These are phyloP conservation scores for Candida smagusa DNA, from an alignment of 1,139 yeast genomes.

Conservation along the genomic window DNA sequence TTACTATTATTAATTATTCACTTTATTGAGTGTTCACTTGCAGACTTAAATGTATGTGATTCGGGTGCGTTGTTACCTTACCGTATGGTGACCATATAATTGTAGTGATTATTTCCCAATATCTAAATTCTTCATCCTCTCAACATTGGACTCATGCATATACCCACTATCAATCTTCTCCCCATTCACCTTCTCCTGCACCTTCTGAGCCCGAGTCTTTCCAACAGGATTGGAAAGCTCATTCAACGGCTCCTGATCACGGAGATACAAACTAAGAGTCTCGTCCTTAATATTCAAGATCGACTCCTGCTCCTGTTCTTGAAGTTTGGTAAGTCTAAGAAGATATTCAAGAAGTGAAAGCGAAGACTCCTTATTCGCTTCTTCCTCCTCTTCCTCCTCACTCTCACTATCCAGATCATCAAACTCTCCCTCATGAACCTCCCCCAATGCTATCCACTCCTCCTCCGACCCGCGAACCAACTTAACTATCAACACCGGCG, in stretches of 20 bases:
- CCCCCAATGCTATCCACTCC: slow-evolving; percentile 58
- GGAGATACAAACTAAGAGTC: slow-evolving; percentile 57
- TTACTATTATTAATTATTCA: too few species aligned
- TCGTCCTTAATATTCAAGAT: slow-evolving; percentile 63
- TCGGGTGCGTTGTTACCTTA: too few species aligned
- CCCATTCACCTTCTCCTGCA: slow-evolving; percentile 8
- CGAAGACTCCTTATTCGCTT: slow-evolving; percentile 22
- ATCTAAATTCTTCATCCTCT: slow-evolving; percentile 31
- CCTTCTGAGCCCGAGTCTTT: slow-evolving; percentile 15
- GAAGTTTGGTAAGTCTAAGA: slow-evolving; percentile 59
- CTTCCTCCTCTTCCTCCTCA: slow-evolving; percentile 22
- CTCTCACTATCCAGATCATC: slow-evolving; percentile 25
- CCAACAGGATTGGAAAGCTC: slow-evolving; percentile 18
- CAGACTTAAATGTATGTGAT: too few species aligned
- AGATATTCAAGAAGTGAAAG: slow-evolving; percentile 66
- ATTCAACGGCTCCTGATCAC: slow-evolving; percentile 31
- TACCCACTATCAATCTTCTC: slow-evolving; percentile 17
- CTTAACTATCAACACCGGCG: slow-evolving; percentile 69
- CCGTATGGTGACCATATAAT: too few species aligned
- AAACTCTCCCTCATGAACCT: slow-evolving; percentile 33
- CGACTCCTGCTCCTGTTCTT: slow-evolving; percentile 56
- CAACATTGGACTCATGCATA: slow-evolving; percentile 33
- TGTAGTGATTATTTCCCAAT: slow-evolving; percentile 2
- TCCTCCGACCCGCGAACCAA: slow-evolving; percentile 22
- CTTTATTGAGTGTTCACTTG: too few species aligned